phyloP scores from a whole-genome alignment of 2,329 filamentous ascomycete genomes.

The Calonectria henricotiae region DNA sequence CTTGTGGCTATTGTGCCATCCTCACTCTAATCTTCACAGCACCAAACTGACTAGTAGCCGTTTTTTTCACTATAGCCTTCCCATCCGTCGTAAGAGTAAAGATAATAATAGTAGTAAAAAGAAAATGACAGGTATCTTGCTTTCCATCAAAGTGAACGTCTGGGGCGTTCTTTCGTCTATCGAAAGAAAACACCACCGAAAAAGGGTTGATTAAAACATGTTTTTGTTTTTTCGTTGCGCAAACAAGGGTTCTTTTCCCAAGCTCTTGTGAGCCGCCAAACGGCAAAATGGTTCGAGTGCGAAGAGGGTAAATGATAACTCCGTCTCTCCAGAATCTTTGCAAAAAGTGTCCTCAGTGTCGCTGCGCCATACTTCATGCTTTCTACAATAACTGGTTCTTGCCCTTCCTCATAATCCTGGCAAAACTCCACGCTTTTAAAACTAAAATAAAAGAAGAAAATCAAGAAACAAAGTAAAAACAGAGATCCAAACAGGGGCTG shows the following conservation, averaged over 20 bases:
- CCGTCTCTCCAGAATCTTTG: conserved; percentile 44
- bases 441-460: conserved; percentile 34
- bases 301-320: conserved; percentile 40
- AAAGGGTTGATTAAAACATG: conserved; percentile 40
- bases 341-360: conserved; percentile 40
- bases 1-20: conserved; percentile 41
- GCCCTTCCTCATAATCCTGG: conserved; percentile 50
- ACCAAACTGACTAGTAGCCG: conserved; percentile 22
- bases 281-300: conserved; percentile 32
- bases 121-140: conserved; percentile 44
- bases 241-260: conserved; percentile 32
- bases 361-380: conserved; percentile 53
- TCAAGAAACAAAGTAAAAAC: conserved; percentile 44
- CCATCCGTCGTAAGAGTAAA: conserved; percentile 33
- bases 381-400: conserved; percentile 51
- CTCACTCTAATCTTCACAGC: conserved; percentile 40
- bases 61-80: conserved; percentile 31
- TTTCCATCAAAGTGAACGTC: conserved; percentile 46
- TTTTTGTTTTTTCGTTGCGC: conserved; percentile 40
- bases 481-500: conserved; percentile 32
- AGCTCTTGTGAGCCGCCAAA: conserved; percentile 31
- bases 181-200: conserved; percentile 39
- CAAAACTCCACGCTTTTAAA: conserved; percentile 54
- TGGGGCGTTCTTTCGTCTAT: conserved; percentile 49
- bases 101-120: conserved; percentile 33